Percentiles rank a stretch among this genome's conserved stretches.
These are phyloP conservation scores for Rhododendron henanense DNA, from an alignment of 148 eudicot genomes.

Conservation along the genomic window DNA sequence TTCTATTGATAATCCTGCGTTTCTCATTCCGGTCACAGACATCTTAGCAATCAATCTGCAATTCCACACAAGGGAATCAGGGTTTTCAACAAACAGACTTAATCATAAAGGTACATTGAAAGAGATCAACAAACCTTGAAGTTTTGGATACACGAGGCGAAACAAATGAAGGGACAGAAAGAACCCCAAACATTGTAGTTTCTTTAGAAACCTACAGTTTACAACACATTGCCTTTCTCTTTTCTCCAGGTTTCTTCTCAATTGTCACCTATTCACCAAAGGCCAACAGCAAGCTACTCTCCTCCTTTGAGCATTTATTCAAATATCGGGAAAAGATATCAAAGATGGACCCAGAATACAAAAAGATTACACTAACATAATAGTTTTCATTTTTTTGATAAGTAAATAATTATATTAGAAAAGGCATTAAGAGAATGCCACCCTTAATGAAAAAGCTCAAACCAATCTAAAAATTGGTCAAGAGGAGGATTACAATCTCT, in stretches of 20 bases:
- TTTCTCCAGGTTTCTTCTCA: conserved; percentile 9
- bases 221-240: not conserved
- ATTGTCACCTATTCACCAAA: conserved; percentile 7
- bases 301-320: not conserved
- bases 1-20: conserved; percentile 19
- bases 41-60: conserved; percentile 32
- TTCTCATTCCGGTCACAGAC: conserved; percentile 26
- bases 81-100: not conserved
- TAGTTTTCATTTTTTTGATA: no score
- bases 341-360: not conserved
- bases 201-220: not conserved
- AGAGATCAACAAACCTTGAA: conserved; percentile 21
- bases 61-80: not conserved
- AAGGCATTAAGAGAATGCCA: no score
- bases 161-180: conserved; percentile 8
- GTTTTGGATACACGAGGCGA: conserved; percentile 8
- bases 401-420: no score
- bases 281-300: not conserved
- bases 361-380: not conserved
- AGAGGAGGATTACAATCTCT: no score
- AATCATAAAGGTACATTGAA: not conserved
- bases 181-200: conserved; percentile 3
- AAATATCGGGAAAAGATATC: not conserved
- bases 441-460: no score
- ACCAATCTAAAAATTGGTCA: no score